Evolutionary conservation across 73 alveolate genomes (phyloP).

Genomic region (Blepharisma japonicum): DNA sequence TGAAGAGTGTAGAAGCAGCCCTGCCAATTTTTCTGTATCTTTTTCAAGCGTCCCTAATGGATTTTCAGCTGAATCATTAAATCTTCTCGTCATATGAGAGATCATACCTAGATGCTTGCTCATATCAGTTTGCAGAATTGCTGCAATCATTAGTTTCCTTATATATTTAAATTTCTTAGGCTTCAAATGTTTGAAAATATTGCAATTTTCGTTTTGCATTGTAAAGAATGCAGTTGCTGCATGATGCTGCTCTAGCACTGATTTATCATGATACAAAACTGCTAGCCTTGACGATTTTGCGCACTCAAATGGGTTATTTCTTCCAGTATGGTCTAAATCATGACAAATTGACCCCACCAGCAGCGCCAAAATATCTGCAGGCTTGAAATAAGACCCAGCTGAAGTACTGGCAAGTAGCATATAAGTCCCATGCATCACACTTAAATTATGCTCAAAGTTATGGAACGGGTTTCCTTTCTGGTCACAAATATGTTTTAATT

Average conservation of each 20-base stretch:
- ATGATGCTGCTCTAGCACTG: conserved; percentile 83
- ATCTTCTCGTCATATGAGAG: background rate
- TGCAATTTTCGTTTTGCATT: conserved; percentile 41
- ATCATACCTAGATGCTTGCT: conserved; percentile 60
- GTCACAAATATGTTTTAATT: background rate
- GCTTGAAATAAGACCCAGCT: background rate
- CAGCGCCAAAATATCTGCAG: background rate
- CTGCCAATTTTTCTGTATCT: conserved; percentile 27
- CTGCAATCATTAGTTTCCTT: conserved; percentile 71
- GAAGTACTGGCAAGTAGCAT: background rate
- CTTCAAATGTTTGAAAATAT: conserved; percentile 46
- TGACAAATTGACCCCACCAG: conserved; percentile 47
- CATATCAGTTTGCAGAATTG: conserved; percentile 89
- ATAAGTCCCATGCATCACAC: conserved; percentile 38
- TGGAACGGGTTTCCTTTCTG: conserved; percentile 45
- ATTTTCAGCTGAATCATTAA: background rate
- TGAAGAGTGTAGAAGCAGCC: background rate
- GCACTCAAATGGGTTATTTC: conserved; percentile 62
- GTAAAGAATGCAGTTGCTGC: conserved; percentile 65
- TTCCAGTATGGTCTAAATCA: conserved; percentile 85
- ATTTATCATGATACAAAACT: conserved; percentile 66
- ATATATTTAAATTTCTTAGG: conserved; percentile 38
- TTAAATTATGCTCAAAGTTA: conserved; percentile 49
- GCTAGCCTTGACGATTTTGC: conserved; percentile 58
- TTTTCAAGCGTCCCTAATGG: conserved; percentile 18